Conservation (phyloP, 345 rosid species). For the Iberis pinnata region DNA sequence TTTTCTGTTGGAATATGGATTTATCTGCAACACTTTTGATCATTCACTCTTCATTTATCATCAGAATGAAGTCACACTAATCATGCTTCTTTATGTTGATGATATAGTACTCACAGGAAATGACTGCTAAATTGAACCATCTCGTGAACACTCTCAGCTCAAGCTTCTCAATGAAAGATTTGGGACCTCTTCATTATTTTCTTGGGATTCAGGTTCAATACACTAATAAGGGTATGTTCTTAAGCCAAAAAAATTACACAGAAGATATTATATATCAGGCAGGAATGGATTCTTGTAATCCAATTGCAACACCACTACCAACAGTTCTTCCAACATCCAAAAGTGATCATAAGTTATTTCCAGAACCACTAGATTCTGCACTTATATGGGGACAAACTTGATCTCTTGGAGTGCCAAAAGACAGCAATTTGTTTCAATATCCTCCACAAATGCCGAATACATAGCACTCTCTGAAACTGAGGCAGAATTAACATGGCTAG, state of each 20-base stretch:
- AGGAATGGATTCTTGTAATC: background rate
- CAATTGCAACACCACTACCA: background rate
- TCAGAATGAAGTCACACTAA: too few relatives aligned
- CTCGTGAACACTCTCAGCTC: background rate
- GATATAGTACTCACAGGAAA: background rate
- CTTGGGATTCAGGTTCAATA: background rate
- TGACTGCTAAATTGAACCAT: too few relatives aligned
- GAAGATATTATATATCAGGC: background rate
- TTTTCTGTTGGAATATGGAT: too few relatives aligned
- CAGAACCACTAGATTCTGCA: background rate
- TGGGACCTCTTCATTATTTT: background rate
- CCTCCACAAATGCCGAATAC: background rate
- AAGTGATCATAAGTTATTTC: background rate
- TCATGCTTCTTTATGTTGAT: background rate
- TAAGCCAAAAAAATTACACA: background rate
- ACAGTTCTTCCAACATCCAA: too few relatives aligned
- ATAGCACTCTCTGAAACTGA: background rate
- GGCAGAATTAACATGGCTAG: background rate
- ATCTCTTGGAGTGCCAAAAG: background rate
- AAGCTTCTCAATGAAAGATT: background rate
- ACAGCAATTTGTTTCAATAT: background rate
- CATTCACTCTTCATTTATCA: too few relatives aligned
- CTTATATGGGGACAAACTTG: background rate
- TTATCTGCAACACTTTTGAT: too few relatives aligned
- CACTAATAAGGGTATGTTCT: background rate